Evolutionary conservation across 768 basidiomycete genomes (phyloP).

Genomic region (Pilatotrama ljubarskyi): DNA sequence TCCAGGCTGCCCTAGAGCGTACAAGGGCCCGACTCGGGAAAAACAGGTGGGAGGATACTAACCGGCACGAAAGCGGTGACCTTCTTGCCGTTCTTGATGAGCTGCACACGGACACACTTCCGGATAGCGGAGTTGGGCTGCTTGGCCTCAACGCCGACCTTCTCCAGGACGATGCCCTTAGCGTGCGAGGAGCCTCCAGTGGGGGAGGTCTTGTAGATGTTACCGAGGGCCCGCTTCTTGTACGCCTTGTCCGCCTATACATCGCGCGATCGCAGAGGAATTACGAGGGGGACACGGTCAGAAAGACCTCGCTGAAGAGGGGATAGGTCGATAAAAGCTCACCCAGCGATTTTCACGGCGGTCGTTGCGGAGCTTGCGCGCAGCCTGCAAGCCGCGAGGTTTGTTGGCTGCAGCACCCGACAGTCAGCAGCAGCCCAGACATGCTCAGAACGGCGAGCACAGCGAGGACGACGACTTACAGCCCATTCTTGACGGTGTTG

Average conservation of each 20-base stretch:
- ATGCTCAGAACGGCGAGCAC: slow-evolving; percentile 3
- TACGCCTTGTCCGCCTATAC: slow-evolving; percentile 93
- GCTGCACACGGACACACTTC: slow-evolving; percentile 99
- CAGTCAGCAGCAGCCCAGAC: slow-evolving; percentile 11
- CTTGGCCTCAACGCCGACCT: slow-evolving; percentile 99
- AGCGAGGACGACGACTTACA: slow-evolving; percentile 54
- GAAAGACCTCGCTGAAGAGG: not conserved
- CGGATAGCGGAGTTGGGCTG: slow-evolving; percentile 99
- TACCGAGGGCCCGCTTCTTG: slow-evolving; percentile 99
- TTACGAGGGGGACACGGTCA: not conserved
- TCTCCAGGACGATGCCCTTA: slow-evolving; percentile 99
- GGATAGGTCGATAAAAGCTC: slow-evolving; percentile 31
- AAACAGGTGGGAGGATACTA: slow-evolving; percentile 36
- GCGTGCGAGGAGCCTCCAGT: slow-evolving; percentile 99
- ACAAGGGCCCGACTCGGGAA: not conserved
- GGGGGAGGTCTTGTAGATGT: slow-evolving; percentile 99
- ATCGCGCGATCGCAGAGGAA: not conserved
- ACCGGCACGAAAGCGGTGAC: slow-evolving; percentile 99
- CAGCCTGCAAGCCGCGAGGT: slow-evolving; percentile 98
- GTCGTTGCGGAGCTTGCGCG: slow-evolving; percentile 94
- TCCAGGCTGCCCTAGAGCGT: slow-evolving; percentile 13
- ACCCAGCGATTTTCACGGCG: slow-evolving; percentile 98
- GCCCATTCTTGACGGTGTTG: slow-evolving; percentile 71
- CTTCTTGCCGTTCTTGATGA: slow-evolving; percentile 99
- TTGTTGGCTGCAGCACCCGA: slow-evolving; percentile 72